Base-by-base conservation (phyloP, 2,329 filamentous ascomycete species). In the Aspergillus pseudoglaucus region DNA sequence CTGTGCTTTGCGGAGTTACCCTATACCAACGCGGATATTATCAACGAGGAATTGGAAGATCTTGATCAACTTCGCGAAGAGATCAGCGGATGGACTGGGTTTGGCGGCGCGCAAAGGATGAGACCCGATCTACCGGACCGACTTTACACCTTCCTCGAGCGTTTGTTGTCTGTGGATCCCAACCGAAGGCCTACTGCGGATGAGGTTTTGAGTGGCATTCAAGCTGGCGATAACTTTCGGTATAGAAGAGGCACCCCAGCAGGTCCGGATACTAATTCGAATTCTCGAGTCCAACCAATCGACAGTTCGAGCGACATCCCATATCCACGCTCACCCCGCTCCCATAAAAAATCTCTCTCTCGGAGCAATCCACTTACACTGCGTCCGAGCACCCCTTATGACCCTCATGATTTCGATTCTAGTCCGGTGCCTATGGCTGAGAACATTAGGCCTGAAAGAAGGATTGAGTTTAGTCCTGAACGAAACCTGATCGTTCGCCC, bases 1-100 rank as follows among this genome's bases (percentile, higher is more conserved):
- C 86, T 98, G 77, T 98, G 93, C 65, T 98, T 98, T 64, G 88
- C 86, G 1, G 80, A 85, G 42, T 77, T 98, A 9, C 93, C 93
- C 0, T 98, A 97, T 63, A 76, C 72, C 20, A 87, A 85, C 57
- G 88, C 90, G 45, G 91, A 97, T 62, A 78, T 85, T 3, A 77
- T 94, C 18, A 82, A 95, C 50, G 91, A 97, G 66, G 91, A 97
- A 62, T 83, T 89, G 47, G 93, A 98, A 64, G 90, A 97, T 55
- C 76, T 96, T 4, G 90, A 96, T 57, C 75, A 84, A 55, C 77
- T 98, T 25, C 82, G 90, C 38, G 85, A 78, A 3, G 93, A 98
- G 66, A 97, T 98, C 48, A 82, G 83, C 9, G 77, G 79, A 30
- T 98, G 93, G 93, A 75, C 83, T 46, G 93, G 93, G 0, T 95